phyloP scores from a whole-genome alignment of 192 early-diverging fungal genomes.

The Podila clonocystis region DNA sequence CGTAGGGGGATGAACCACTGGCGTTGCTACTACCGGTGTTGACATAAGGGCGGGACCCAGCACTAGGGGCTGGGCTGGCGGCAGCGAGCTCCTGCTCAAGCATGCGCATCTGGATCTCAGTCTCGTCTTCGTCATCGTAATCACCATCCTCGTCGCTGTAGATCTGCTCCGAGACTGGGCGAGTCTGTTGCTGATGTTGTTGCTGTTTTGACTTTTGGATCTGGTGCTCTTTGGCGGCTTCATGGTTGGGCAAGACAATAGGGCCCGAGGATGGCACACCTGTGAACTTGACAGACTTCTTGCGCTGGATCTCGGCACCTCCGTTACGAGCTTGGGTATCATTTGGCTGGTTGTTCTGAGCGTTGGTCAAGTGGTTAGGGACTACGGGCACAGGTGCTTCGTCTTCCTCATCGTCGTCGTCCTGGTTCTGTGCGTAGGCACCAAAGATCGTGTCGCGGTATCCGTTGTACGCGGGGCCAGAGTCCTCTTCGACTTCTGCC shows the following conservation, averaged over 20 bases:
- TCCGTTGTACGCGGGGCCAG: constrained; percentile 33
- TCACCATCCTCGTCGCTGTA: constrained; percentile 7
- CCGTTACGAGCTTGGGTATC: background rate
- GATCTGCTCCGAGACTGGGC: background rate
- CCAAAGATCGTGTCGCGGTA: constrained; percentile 52
- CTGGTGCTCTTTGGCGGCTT: constrained; percentile 43
- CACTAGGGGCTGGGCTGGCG: constrained; percentile 6
- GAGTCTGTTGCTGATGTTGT: constrained; percentile 14
- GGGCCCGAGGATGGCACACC: constrained; percentile 28
- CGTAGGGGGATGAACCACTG: background rate
- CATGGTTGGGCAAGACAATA: constrained; percentile 36
- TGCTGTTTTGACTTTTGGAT: constrained; percentile 16
- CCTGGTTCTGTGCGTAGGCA: constrained; percentile 23
- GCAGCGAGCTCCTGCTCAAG: constrained; percentile 13
- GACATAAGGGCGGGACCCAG: constrained; percentile 4
- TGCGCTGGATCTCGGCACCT: constrained; percentile 21
- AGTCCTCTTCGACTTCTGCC: constrained; percentile 26
- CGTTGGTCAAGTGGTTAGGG: background rate
- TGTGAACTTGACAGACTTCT: constrained; percentile 51
- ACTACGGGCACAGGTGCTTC: background rate
- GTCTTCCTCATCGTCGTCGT: constrained; percentile 31
- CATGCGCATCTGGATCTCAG: constrained; percentile 17
- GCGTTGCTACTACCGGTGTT: constrained; percentile 1
- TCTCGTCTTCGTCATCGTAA: constrained; percentile 16
- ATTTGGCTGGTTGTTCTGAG: background rate